Evolutionary conservation across 1,284 basidiomycete genomes (phyloP).

Genomic region (Rhodotorula mucilaginosa): DNA sequence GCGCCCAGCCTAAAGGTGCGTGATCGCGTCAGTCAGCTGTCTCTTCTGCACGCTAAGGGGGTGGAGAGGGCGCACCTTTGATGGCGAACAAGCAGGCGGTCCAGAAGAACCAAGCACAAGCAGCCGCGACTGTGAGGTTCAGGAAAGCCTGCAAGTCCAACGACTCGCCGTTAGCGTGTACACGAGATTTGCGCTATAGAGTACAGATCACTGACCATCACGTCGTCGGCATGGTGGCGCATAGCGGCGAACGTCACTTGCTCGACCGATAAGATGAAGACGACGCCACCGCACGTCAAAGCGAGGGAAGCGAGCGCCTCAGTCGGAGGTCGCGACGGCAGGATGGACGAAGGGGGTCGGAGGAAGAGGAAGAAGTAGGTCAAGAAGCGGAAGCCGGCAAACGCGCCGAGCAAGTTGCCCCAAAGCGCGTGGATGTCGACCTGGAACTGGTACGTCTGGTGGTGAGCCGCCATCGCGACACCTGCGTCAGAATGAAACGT

Average conservation of each 20-base stretch:
- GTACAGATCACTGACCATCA: conserved; percentile 49
- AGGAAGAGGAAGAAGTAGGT: conserved; percentile 96
- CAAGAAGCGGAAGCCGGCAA: conserved; percentile 70
- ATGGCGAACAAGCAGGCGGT: conserved; percentile 74
- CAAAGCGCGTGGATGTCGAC: conserved; percentile 84
- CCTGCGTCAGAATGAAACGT: conserved; percentile 52
- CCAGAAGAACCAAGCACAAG: conserved; percentile 67
- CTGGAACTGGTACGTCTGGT: conserved; percentile 83
- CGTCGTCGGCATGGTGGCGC: conserved; percentile 81
- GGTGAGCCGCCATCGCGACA: conserved; percentile 91
- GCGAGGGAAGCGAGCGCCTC: conserved; percentile 86
- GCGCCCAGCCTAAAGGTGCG: conserved; percentile 16
- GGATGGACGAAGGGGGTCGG: conserved; percentile 53
- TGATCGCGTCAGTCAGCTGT: background rate
- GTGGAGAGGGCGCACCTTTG: conserved; percentile 23
- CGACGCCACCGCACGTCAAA: conserved; percentile 79
- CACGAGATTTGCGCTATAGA: conserved; percentile 8
- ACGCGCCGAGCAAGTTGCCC: conserved; percentile 85
- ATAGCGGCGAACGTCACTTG: conserved; percentile 87
- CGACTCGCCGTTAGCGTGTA: background rate
- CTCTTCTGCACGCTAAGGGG: background rate
- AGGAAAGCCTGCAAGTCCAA: conserved; percentile 69
- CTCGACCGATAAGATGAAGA: conserved; percentile 89
- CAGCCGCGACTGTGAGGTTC: conserved; percentile 58
- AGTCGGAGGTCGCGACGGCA: conserved; percentile 90